Percentiles rank a stretch among this genome's conserved stretches.
Conservation (phyloP, 352 stramenopile genomes). For the Pythium aristosporum region DNA sequence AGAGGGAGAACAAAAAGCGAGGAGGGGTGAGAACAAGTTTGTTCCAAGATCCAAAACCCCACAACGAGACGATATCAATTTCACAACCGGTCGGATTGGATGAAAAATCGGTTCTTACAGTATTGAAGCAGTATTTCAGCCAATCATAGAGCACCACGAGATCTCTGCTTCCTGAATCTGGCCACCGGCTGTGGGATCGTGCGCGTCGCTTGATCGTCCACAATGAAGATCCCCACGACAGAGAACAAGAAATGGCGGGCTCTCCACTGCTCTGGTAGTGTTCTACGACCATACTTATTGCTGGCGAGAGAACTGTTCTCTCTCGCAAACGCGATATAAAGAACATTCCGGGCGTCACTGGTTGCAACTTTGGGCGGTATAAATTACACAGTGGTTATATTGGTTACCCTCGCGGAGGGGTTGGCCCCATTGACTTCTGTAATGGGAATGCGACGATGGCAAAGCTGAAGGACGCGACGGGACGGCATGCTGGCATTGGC, state of each 20-base stretch:
- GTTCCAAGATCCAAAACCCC: conserved; percentile 3
- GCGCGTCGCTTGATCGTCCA: conserved; percentile 15
- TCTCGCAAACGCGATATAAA: no score
- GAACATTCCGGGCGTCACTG: no score
- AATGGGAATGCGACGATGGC: no score
- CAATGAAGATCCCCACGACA: no score
- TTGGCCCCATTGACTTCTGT: no score
- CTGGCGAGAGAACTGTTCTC: not conserved
- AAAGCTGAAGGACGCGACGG: not conserved
- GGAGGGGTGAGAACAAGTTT: conserved; percentile 13
- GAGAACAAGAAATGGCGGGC: not conserved
- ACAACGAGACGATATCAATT: conserved; percentile 15
- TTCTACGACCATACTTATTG: no score
- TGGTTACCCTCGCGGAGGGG: not conserved
- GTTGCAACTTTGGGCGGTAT: conserved; percentile 12
- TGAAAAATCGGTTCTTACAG: conserved; percentile 7
- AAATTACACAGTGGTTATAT: conserved; percentile 27
- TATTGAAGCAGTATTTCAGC: conserved; percentile 18
- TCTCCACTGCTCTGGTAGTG: no score
- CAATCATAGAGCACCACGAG: conserved; percentile 14
- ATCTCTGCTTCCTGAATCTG: conserved; percentile 14
- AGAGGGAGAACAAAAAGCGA: not conserved
- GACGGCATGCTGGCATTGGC: not conserved
- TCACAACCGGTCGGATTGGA: conserved; percentile 13
- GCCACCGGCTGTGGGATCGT: conserved; percentile 17